Base-by-base conservation (phyloP, 148 eudicot species). In the Dianthus caryophyllus region DNA sequence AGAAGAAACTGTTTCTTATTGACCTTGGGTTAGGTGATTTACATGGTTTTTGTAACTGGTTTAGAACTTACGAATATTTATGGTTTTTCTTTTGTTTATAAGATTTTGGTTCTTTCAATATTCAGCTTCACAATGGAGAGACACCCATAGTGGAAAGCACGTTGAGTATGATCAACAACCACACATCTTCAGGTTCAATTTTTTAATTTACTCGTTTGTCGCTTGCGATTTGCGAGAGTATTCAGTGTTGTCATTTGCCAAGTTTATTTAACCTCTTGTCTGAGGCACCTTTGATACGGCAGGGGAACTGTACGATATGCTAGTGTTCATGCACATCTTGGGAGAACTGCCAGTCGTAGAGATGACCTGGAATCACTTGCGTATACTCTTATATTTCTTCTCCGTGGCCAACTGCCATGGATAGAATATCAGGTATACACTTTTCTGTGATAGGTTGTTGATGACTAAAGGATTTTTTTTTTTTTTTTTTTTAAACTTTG, bases 231-330 rank as follows among this genome's bases (percentile, higher is more conserved):
- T 38, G 10, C 47, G 30, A 15, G 15, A 62, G 41, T n/a, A 25
- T 41, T 62, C 11, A 20, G 36, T 29, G 29, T 53, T 74, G 21
- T 66, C 41, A 11, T 36, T 56, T 68, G 17, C 12, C 16, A 3
- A 61, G 26, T 17, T 61, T 0, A 24, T 62, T 13, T 54, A 21
- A 7, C 54, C 16, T 36, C 43, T 9, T 31, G 21, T 64, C 1
- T 6, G 27, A 20, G n/a, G n/a, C 26, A n/a, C 54, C 77, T 43
- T 58, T 73, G 53, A 20, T 64, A n/a, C n/a, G n/a, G n/a, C 79
- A 93, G 98, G 82, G 96, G 98, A 64, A 93, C 98, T n/a, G 90
- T 93, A 9, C 79, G 98, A 17, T 93, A 93, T 84, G 98, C 98
- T 5, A 93, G 98, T 85, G 98, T 85, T 67, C 98, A 93, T 76